Evolutionary conservation across 768 basidiomycete species (phyloP), one percentile per base, ranked within the genome.

Genomic region (Phanerochaete carnosa): DNA sequence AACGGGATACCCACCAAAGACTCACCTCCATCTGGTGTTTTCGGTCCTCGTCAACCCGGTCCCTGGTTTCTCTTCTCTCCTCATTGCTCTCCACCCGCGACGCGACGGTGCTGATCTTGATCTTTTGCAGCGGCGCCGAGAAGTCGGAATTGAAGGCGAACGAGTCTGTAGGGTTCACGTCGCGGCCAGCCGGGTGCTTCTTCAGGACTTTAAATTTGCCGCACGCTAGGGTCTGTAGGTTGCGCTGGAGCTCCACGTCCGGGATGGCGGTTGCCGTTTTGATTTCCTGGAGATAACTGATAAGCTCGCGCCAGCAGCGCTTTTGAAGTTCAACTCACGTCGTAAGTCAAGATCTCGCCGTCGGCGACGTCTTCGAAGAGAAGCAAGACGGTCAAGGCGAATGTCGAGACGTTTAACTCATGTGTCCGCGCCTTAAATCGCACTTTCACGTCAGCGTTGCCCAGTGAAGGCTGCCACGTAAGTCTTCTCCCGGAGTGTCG

Each of bases 211-310:
- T 95, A 78, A 81, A 94, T 72, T 95, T 98, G 11, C 91, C 94
- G 69, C 96, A 98, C 0, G 97, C 95, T 25, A 99, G 81, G 0
- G 96, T 95, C 70, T 99, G 97, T 2, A 99, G 81, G 65, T 94
- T 90, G n/a, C 97, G 89, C 69, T 89, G 86, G 1, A 98, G 80
- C 59, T 98, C 95, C 0, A 62, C 62, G 22, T 94, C 87, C 0
- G 86, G 83, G 58, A 98, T 90, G 16, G 75, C 69, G 0, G 95
- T 94, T 4, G 88, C 82, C 9, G 81, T 72, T 72, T 87, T 85
- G 67, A 99, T 91, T 63, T 98, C 94, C 96, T 98, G 62, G 19
- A n/a, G 50, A 28, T 30, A 49, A 22, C 19, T 8, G 53, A 39
- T 53, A 35, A 28, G 37, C 37, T 47, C 25, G 59, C 35, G 6